Evolutionary conservation across 495 filamentous ascomycete species (phyloP).

Genomic region (Daldinia bambusicola): DNA sequence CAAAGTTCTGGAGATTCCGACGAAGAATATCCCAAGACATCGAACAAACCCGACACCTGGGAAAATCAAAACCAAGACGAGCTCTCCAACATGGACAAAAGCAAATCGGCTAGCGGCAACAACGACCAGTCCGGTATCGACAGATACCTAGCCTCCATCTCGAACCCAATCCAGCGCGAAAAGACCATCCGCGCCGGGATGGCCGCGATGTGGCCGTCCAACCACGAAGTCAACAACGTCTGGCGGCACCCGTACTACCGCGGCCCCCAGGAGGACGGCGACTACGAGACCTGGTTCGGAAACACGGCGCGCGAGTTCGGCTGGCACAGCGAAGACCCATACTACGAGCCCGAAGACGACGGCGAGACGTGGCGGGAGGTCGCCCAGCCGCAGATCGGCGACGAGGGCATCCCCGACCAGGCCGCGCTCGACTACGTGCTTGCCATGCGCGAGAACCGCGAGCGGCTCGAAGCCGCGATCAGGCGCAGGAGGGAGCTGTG

Average conservation of each 20-base stretch:
- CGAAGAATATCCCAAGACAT: not conserved
- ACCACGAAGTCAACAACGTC: not conserved
- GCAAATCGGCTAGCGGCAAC: not conserved
- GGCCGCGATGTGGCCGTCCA: not conserved
- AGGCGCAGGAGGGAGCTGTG: not conserved
- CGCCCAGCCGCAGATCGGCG: constrained; percentile 5
- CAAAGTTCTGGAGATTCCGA: not conserved
- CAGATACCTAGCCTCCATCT: not conserved
- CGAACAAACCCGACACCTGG: no score
- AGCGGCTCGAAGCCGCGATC: not conserved
- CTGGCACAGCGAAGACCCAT: not conserved
- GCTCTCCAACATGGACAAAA: not conserved
- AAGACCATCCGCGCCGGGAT: not conserved
- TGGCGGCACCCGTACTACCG: not conserved
- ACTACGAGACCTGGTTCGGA: constrained; percentile 1
- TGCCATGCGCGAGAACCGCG: not conserved
- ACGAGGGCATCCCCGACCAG: constrained; percentile 15
- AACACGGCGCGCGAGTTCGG: not conserved
- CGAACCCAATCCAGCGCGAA: not conserved
- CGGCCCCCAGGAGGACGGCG: not conserved
- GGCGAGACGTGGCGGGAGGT: not conserved
- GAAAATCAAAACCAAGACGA: not conserved
- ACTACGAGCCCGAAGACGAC: not conserved
- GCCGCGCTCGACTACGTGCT: not conserved
- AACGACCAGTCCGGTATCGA: not conserved